A percentile compares a stretch with the other conserved stretches of the same genome.
phyloP scores from a whole-genome alignment of 1,284 basidiomycete species.

The Chalciporus sp. region DNA sequence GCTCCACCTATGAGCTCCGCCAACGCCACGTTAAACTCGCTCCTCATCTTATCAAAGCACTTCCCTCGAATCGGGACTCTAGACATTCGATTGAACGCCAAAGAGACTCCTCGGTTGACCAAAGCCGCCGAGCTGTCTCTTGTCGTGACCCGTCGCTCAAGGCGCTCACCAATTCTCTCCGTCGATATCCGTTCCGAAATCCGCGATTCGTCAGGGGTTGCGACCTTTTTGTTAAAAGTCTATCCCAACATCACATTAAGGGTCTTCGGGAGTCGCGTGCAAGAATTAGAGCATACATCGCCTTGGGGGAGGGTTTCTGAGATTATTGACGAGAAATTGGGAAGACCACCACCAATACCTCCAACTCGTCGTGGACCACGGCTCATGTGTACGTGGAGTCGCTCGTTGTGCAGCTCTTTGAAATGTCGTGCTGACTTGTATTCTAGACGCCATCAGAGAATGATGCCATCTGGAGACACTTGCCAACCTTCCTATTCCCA shows the following conservation, averaged over 20 bases:
- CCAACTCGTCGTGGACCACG: slow-evolving; percentile 7
- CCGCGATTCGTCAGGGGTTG: slow-evolving; percentile 20
- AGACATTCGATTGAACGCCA: slow-evolving; percentile 21
- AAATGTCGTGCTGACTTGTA: neutral
- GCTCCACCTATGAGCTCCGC: slow-evolving; percentile 14
- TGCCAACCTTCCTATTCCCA: no score
- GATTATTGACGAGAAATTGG: slow-evolving; percentile 15
- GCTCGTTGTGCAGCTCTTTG: neutral
- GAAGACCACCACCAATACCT: slow-evolving; percentile 8
- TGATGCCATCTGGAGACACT: no score
- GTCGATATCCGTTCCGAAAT: slow-evolving; percentile 23
- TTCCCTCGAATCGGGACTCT: slow-evolving; percentile 23
- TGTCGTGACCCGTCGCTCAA: neutral
- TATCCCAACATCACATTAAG: slow-evolving; percentile 16
- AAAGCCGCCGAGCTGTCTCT: neutral
- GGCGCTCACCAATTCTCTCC: slow-evolving; percentile 3
- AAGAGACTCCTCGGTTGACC: slow-evolving; percentile 12
- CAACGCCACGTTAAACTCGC: slow-evolving; percentile 18
- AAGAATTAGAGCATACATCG: slow-evolving; percentile 20
- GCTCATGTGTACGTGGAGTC: slow-evolving; percentile 20
- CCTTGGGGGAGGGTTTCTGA: slow-evolving; percentile 21
- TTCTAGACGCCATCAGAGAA: slow-evolving; percentile 5
- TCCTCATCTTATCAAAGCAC: slow-evolving; percentile 13
- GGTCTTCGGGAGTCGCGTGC: slow-evolving; percentile 7
- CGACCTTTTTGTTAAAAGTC: slow-evolving; percentile 18